phyloP scores from a whole-genome alignment of 495 filamentous ascomycete genomes.

The Lichina pygmaea region DNA sequence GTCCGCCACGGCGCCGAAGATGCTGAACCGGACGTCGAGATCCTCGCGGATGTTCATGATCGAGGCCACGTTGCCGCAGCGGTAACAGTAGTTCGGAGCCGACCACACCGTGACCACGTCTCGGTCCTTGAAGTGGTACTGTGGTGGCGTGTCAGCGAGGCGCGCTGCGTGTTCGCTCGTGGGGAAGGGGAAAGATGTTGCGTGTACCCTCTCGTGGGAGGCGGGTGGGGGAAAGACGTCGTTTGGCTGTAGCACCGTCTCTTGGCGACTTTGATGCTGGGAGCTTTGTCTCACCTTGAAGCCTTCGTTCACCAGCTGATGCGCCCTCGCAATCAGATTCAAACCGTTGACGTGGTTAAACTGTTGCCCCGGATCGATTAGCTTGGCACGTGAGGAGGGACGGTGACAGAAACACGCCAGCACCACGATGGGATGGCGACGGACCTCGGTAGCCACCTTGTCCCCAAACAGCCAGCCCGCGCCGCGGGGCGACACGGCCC shows the following conservation, averaged over 20 bases:
- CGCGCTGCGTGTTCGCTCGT: too few relatives aligned
- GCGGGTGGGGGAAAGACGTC: not conserved
- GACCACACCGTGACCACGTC: conserved; percentile 99
- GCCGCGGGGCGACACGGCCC: conserved; percentile 83
- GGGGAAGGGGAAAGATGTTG: too few relatives aligned
- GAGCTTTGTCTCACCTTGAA: conserved; percentile 39
- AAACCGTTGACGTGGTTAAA: conserved; percentile 97
- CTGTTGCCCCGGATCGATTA: conserved; percentile 4
- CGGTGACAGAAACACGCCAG: not conserved
- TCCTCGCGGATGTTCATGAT: conserved; percentile 85
- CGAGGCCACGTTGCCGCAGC: conserved; percentile 87
- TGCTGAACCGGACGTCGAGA: conserved; percentile 66
- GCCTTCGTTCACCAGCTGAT: conserved; percentile 93
- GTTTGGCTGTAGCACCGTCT: not conserved
- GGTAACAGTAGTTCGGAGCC: conserved; percentile 96
- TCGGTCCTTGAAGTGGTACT: conserved; percentile 86
- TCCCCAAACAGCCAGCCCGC: conserved; percentile 96
- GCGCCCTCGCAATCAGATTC: conserved; percentile 79
- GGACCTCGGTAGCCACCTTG: conserved; percentile 70
- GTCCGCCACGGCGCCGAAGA: conserved; percentile 85
- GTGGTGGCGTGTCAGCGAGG: not conserved
- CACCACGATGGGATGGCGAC: not conserved
- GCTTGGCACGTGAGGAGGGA: not conserved
- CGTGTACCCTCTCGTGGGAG: too few relatives aligned
- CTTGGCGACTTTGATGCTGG: not conserved